These are phyloP conservation scores for Cercis canadensis DNA, from an alignment of 306 rosid species.

Conservation along the genomic window DNA sequence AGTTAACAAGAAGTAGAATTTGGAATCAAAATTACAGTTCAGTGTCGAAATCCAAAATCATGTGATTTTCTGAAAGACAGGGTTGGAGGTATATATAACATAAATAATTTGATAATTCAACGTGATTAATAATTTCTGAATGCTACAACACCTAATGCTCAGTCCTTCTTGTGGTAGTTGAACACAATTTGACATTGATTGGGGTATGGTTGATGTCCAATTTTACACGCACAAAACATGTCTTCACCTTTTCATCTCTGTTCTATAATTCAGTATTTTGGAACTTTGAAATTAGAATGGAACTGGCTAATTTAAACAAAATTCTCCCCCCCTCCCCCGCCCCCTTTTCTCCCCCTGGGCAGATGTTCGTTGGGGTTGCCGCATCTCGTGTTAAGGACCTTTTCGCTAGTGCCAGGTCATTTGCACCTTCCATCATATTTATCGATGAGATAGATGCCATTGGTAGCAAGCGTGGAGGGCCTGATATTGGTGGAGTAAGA, in stretches of 20 bases:
- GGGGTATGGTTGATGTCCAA: slow-evolving; percentile 7
- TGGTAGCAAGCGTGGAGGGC: slow-evolving; percentile 99
- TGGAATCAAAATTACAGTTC: slow-evolving; percentile 21
- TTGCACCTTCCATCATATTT: slow-evolving; percentile 89
- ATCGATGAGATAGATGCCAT: slow-evolving; percentile 99
- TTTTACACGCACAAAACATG: no score
- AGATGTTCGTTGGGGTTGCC: slow-evolving; percentile 99
- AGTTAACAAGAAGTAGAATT: slow-evolving; percentile 33
- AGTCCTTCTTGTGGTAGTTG: slow-evolving; percentile 21
- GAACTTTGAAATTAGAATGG: slow-evolving; percentile 11
- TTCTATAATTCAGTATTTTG: slow-evolving; percentile 5
- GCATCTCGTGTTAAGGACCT: slow-evolving; percentile 99
- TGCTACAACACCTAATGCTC: slow-evolving; percentile 11
- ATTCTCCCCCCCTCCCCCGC: no score
- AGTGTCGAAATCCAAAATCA: slow-evolving; percentile 35
- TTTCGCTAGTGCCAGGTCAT: slow-evolving; percentile 87
- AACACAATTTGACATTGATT: slow-evolving; percentile 22
- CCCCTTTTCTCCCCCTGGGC: slow-evolving; percentile 32
- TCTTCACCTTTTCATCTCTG: slow-evolving; percentile 13
- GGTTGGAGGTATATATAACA: slow-evolving; percentile 9
- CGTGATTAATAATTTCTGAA: slow-evolving; percentile 17
- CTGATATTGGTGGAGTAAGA: slow-evolving; percentile 98
- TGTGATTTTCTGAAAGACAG: slow-evolving; percentile 5
- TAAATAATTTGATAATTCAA: slow-evolving; percentile 13
- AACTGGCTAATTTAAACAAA: slow-evolving; percentile 32